Conservation (phyloP, 2,329 filamentous ascomycete species). For the Fusarium paranaense region DNA sequence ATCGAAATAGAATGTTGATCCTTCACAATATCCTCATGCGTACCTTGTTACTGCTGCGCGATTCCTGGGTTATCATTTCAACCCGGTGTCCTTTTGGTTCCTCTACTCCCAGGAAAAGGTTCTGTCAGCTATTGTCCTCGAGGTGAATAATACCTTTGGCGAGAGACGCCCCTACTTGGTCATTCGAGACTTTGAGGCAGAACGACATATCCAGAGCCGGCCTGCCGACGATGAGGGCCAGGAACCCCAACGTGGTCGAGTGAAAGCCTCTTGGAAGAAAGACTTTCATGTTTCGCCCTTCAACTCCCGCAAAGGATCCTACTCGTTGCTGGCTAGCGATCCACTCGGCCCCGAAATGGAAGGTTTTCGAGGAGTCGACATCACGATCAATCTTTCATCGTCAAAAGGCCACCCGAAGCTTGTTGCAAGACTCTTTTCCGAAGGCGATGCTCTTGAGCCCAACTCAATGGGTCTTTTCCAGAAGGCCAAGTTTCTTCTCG, state of each 20-base stretch:
- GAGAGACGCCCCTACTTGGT: conserved; percentile 65
- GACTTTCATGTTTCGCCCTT: conserved; percentile 84
- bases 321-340: conserved; percentile 63
- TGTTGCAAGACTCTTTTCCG: conserved; percentile 69
- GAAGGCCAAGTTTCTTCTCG: conserved; percentile 60
- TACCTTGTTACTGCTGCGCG: conserved; percentile 78
- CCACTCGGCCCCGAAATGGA: conserved; percentile 54
- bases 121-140: conserved; percentile 74
- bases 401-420: conserved; percentile 71
- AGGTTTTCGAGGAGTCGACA: conserved; percentile 61
- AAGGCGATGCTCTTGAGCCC: conserved; percentile 63
- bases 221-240: background rate
- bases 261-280: conserved; percentile 70
- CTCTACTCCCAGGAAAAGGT: conserved; percentile 71
- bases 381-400: conserved; percentile 70
- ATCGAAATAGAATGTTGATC: conserved; percentile 64
- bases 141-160: conserved; percentile 83
- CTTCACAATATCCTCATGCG: conserved; percentile 71
- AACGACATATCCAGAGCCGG: conserved; percentile 22
- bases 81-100: conserved; percentile 84
- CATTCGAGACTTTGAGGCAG: conserved; percentile 41
- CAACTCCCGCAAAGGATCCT: conserved; percentile 70
- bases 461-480: conserved; percentile 54
- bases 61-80: conserved; percentile 78
- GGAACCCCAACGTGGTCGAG: conserved; percentile 35